phyloP scores from a whole-genome alignment of 208 protist species.

The Kentomonas sorsogonicus region DNA sequence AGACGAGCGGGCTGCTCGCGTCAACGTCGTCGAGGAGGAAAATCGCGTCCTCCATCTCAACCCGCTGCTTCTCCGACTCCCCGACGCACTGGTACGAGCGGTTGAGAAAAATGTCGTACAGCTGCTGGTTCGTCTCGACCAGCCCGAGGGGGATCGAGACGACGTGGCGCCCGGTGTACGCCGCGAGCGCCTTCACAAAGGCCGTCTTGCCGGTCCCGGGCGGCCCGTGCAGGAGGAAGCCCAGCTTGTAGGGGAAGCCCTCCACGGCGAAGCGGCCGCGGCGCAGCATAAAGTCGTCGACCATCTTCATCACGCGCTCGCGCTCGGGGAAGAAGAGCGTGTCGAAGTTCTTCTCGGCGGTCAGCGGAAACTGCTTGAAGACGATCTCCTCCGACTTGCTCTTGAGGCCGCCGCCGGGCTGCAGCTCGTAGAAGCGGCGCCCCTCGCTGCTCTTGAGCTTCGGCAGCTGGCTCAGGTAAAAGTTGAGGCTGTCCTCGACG shows the following conservation, averaged over 20 bases:
- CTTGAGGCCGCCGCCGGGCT: slow-evolving; percentile 9
- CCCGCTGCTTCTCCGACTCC: slow-evolving; percentile 24
- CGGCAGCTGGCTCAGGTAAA: slow-evolving; percentile 36
- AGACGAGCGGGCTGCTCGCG: slow-evolving; percentile 58
- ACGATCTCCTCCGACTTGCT: slow-evolving; percentile 13
- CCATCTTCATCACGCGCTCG: slow-evolving; percentile 49
- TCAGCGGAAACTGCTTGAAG: slow-evolving; percentile 74
- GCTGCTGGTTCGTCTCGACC: slow-evolving; percentile 82
- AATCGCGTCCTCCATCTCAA: slow-evolving; percentile 67
- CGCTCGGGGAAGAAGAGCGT: slow-evolving; percentile 85
- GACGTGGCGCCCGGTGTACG: slow-evolving; percentile 96
- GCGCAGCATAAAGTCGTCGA: slow-evolving; percentile 73
- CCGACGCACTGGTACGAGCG: slow-evolving; percentile 41
- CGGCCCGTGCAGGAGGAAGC: slow-evolving; percentile 98
- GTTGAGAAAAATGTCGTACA: slow-evolving; percentile 86
- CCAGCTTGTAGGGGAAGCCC: slow-evolving; percentile 89
- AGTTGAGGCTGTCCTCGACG: slow-evolving; percentile 23
- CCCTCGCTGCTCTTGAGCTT: slow-evolving; percentile 23
- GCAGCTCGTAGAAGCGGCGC: slow-evolving; percentile 42
- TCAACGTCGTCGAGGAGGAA: slow-evolving; percentile 86
- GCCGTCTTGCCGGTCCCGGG: slow-evolving; percentile 96
- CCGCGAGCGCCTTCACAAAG: slow-evolving; percentile 98
- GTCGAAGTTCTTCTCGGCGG: slow-evolving; percentile 73
- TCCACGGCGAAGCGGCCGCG: slow-evolving; percentile 75
- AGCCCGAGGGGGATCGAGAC: slow-evolving; percentile 65